These are phyloP conservation scores for Candida schatavii DNA, from an alignment of 805 yeast genomes.

Conservation along the genomic window DNA sequence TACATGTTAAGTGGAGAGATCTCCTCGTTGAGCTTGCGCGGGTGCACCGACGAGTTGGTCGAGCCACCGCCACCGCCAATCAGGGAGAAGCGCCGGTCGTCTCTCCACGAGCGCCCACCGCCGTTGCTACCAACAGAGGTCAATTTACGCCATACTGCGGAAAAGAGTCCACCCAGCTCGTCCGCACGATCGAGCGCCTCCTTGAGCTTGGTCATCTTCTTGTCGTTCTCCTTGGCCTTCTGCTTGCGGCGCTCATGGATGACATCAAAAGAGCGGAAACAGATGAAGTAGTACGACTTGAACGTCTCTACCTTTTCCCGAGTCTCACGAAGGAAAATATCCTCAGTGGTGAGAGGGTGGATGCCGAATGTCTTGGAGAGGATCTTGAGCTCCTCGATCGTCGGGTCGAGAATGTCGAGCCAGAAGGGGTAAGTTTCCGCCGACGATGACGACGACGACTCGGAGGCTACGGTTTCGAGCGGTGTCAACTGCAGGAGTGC, in stretches of 20 bases:
- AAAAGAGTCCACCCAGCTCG: constrained; percentile 16
- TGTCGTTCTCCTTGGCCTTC: constrained; percentile 45
- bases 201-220: constrained; percentile 33
- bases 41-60: constrained; percentile 13
- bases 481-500: constrained; percentile 13
- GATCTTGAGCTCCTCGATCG: constrained; percentile 95
- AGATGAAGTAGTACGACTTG: constrained; percentile 84
- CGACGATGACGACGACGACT: constrained; percentile 6
- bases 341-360: constrained; percentile 96
- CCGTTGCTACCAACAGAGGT: neutral
- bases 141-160: constrained; percentile 14
- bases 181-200: constrained; percentile 28
- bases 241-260: constrained; percentile 66
- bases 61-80: constrained; percentile 12
- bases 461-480: neutral
- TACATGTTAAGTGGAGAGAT: constrained; percentile 90
- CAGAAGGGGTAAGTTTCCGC: constrained; percentile 49
- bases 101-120: neutral
- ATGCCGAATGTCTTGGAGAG: constrained; percentile 87
- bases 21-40: constrained; percentile 45
- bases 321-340: constrained; percentile 87
- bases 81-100: constrained; percentile 1
- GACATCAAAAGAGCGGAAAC: constrained; percentile 66
- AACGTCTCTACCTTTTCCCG: constrained; percentile 94
- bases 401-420: constrained; percentile 90